Evolutionary conservation across 2,329 filamentous ascomycete species (phyloP).

Genomic region (Aspergillus sp.): DNA sequence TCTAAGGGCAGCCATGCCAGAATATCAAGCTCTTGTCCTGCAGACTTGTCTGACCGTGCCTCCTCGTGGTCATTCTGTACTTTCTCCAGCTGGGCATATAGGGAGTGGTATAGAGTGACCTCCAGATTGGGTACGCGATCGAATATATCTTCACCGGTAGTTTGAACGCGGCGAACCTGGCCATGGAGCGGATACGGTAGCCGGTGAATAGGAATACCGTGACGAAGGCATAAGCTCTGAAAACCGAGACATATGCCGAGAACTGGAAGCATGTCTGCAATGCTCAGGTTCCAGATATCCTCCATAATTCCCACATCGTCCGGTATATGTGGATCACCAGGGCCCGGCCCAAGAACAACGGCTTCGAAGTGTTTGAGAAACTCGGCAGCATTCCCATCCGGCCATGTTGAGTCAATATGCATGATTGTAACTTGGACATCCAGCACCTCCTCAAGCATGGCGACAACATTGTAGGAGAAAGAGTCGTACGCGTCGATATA

Average conservation of each 20-base stretch:
- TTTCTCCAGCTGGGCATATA: constrained; percentile 49
- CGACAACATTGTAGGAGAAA: constrained; percentile 92
- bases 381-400: constrained; percentile 47
- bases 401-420: constrained; percentile 63
- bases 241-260: constrained; percentile 89
- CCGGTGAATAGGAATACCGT: constrained; percentile 66
- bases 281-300: constrained; percentile 69
- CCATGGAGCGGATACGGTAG: constrained; percentile 78
- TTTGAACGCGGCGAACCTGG: constrained; percentile 69
- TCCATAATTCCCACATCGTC: constrained; percentile 82
- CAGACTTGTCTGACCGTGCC: constrained; percentile 11
- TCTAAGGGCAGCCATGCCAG: constrained; percentile 61
- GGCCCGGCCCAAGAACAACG: constrained; percentile 86
- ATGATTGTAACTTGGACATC: constrained; percentile 69
- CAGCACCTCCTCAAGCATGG: constrained; percentile 71
- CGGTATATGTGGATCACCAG: constrained; percentile 71
- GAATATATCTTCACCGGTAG: constrained; percentile 67
- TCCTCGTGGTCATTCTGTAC: constrained; percentile 15
- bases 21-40: constrained; percentile 46
- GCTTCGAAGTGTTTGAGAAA: constrained; percentile 69
- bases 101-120: constrained; percentile 76
- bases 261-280: constrained; percentile 67
- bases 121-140: constrained; percentile 58
- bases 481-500: constrained; percentile 79
- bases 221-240: constrained; percentile 72